Conservation (phyloP, 2,329 filamentous ascomycete genomes). For the Cytospora leucostoma region DNA sequence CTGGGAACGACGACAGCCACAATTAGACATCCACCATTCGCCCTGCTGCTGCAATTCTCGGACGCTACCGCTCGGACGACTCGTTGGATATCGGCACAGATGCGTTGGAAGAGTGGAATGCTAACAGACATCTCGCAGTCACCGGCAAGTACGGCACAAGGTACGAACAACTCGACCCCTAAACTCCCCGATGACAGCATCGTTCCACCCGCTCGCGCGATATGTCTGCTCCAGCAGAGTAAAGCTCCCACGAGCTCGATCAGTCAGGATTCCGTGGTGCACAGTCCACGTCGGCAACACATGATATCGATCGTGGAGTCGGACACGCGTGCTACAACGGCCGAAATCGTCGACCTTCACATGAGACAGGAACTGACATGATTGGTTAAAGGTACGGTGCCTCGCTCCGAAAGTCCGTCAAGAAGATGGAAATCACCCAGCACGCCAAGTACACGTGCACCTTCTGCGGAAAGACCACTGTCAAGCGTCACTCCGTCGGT, state of each 20-base stretch:
- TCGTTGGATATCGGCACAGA: not conserved
- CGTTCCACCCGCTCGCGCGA: conserved; percentile 3
- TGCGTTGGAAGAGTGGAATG: not conserved
- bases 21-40: not conserved
- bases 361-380: conserved; percentile 33
- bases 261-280: no score
- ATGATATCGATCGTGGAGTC: not conserved
- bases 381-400: conserved; percentile 80
- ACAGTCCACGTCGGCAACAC: no score
- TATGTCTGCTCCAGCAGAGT: not conserved
- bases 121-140: conserved; percentile 65
- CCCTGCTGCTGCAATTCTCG: conserved; percentile 11
- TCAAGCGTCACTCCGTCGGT: conserved; percentile 86
- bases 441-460: conserved; percentile 97
- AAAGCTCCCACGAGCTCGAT: not conserved
- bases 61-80: conserved; percentile 1
- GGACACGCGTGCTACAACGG: conserved; percentile 8
- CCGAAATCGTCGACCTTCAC: not conserved
- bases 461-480: conserved; percentile 96
- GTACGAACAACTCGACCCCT: conserved; percentile 56
- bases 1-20: not conserved
- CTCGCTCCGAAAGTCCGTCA: conserved; percentile 97
- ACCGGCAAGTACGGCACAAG: conserved; percentile 98
- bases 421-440: conserved; percentile 99
- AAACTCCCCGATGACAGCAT: conserved; percentile 18